Base-by-base conservation (phyloP, 23 red algal genomes). In the Chondrus crispus region DNA sequence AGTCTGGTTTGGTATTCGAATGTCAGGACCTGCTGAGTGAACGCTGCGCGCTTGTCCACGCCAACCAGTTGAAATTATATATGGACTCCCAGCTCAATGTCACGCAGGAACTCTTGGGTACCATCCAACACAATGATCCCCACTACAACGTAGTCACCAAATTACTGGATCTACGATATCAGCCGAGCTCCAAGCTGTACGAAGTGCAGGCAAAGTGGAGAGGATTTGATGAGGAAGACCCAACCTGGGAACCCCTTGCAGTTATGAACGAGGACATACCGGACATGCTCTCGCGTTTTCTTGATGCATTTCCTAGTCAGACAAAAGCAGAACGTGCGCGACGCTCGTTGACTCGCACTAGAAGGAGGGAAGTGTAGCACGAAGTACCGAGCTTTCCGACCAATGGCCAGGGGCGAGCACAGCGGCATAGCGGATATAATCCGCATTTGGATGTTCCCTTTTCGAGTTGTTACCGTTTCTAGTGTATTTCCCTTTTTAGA, bases 251-350 rank as follows among this genome's bases (percentile, higher is more conserved):
- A 54, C 2, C 60, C 50, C 28, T 74, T 18, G 12, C 16, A 3
- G 41, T 37, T 10, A 62, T 88, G 43, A 29, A 88, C 64, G 10
- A 42, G 14, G 84, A 88, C 49, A 72, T 88, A 72, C 84, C 62
- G n/a, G 84, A 88, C 62, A 88, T 42, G 35, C 32, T 73, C 45
- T 51, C 29, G 35, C 14, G 50, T 13, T 88, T 88, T 73, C 68
- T 88, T 42, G 14, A 72, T 16, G 19, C 6, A 4, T 45, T 5
- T 24, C 37, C 30, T 9, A 43, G 5, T 5, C 37, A 47, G 72
- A 77, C 37, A 42, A 57, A 16, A n/a, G n/a, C n/a, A n/a, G n/a
- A n/a, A n/a, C n/a, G n/a, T n/a, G n/a, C n/a, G n/a, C n/a, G n/a
- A n/a, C n/a, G n/a, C n/a, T n/a, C n/a, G n/a, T n/a, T n/a, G n/a